These are phyloP conservation scores for Avena eriantha DNA, from an alignment of 176 grass and related monocot genomes.

Conservation along the genomic window DNA sequence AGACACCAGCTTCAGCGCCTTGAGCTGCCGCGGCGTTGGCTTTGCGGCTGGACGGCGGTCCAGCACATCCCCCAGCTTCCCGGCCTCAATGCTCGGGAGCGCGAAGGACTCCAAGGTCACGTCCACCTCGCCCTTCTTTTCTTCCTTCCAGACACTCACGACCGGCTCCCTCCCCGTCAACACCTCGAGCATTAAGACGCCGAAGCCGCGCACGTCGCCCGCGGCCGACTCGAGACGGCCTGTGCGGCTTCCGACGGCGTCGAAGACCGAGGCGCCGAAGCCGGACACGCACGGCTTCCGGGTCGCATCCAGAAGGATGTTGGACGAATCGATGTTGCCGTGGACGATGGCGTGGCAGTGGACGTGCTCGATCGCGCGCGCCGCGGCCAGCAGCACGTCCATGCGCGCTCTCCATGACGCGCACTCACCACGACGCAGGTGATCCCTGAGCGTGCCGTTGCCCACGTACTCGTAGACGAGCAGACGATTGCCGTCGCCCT, in stretches of 20 bases:
- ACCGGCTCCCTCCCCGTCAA: neutral
- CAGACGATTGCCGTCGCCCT: constrained; percentile 1
- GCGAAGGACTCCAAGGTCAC: neutral
- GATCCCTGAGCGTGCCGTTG: neutral
- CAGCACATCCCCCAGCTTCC: neutral
- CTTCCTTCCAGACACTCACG: neutral
- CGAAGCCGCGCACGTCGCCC: neutral
- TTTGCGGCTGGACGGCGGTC: constrained; percentile 16
- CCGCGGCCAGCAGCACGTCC: neutral
- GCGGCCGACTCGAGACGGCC: neutral
- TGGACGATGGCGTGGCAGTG: constrained; percentile 15
- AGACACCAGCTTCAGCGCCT: neutral
- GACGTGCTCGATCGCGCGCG: constrained; percentile 11
- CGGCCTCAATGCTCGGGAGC: neutral
- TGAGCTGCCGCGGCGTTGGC: neutral
- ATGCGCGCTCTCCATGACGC: neutral
- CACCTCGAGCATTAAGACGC: constrained; percentile 7
- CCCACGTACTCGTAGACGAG: constrained; percentile 18
- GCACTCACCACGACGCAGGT: neutral
- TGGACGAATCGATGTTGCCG: neutral
- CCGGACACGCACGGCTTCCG: neutral
- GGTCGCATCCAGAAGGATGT: neutral
- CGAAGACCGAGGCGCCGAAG: neutral
- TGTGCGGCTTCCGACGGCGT: neutral
- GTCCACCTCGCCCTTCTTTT: neutral